These are phyloP conservation scores for Ceratocystis ficicola DNA, from an alignment of 2,329 filamentous ascomycete genomes.

Conservation along the genomic window DNA sequence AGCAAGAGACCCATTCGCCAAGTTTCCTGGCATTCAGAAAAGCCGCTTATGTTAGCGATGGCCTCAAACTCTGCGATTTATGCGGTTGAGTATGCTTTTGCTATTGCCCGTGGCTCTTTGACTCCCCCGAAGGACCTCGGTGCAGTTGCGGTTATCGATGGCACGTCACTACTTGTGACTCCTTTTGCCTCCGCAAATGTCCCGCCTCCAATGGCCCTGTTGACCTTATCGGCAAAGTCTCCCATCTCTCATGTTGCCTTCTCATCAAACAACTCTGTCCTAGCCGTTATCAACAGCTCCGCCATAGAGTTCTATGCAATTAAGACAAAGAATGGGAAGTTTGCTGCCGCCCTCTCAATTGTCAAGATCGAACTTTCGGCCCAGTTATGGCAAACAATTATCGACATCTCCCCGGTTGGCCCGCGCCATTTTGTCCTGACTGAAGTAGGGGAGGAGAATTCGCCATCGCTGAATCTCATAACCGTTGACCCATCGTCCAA, in stretches of 20 bases:
- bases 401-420: constrained; percentile 12
- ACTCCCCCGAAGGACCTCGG: constrained; percentile 64
- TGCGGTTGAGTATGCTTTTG: constrained; percentile 50
- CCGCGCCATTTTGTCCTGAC: constrained; percentile 13
- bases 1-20: constrained; percentile 30
- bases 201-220: constrained; percentile 84
- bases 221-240: constrained; percentile 51
- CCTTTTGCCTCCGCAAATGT: constrained; percentile 73
- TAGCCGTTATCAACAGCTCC: constrained; percentile 59
- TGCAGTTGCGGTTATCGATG: constrained; percentile 73
- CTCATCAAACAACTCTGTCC: constrained; percentile 47
- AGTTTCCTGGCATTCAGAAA: constrained; percentile 76
- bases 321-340: constrained; percentile 43
- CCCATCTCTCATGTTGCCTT: constrained; percentile 66
- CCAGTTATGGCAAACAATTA: background rate
- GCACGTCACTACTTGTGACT: constrained; percentile 65
- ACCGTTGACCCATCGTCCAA: background rate
- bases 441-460: background rate
- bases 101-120: constrained; percentile 56
- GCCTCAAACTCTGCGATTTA: constrained; percentile 30
- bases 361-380: constrained; percentile 4
- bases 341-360: constrained; percentile 25
- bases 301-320: constrained; percentile 60
- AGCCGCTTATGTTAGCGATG: constrained; percentile 54
- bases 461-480: background rate